A percentile compares a stretch with the other conserved stretches of the same genome.
Conservation (phyloP, 2,329 filamentous ascomycete genomes). For the Microcyclospora tardicrescens region DNA sequence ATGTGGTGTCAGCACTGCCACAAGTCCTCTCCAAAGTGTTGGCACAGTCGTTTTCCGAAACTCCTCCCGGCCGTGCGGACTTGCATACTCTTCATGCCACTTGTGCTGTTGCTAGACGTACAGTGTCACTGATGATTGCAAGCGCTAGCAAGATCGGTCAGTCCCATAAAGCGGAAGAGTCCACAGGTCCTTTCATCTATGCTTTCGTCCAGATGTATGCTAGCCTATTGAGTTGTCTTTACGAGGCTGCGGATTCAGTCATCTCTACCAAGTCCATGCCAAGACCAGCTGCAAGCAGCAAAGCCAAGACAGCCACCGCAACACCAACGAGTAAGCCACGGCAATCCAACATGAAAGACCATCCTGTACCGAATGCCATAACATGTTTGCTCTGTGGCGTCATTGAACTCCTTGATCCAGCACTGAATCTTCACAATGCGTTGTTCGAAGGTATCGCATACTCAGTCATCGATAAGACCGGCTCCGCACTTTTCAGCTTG, state of each 20-base stretch:
- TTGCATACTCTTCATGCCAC: slow-evolving; percentile 7
- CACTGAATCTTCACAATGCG: slow-evolving; percentile 22
- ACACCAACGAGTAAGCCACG: slow-evolving; percentile 7
- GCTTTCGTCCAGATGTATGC: slow-evolving; percentile 26
- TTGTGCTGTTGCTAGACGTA: slow-evolving; percentile 11
- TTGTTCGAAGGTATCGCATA: slow-evolving; percentile 34
- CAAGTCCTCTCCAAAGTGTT: slow-evolving; percentile 7
- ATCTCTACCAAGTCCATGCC: not conserved
- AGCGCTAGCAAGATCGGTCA: slow-evolving; percentile 8
- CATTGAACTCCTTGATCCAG: slow-evolving; percentile 25
- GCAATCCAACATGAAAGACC: slow-evolving; percentile 9
- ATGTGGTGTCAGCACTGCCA: slow-evolving; percentile 11
- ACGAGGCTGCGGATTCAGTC: slow-evolving; percentile 12
- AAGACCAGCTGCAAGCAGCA: slow-evolving; percentile 1
- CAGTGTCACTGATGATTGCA: slow-evolving; percentile 11
- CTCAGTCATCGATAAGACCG: slow-evolving; percentile 27
- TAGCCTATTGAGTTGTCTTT: slow-evolving; percentile 21
- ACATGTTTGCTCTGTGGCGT: slow-evolving; percentile 26
- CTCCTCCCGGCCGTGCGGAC: not conserved
- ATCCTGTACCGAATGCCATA: slow-evolving; percentile 11
- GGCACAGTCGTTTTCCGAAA: too few relatives aligned
- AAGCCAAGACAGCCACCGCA: slow-evolving; percentile 2
- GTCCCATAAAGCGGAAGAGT: not conserved
- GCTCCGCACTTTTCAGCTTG: slow-evolving; percentile 25
- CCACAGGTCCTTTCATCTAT: slow-evolving; percentile 14